Base-by-base conservation (phyloP, 805 yeast species). In the Candida tibetensis region DNA sequence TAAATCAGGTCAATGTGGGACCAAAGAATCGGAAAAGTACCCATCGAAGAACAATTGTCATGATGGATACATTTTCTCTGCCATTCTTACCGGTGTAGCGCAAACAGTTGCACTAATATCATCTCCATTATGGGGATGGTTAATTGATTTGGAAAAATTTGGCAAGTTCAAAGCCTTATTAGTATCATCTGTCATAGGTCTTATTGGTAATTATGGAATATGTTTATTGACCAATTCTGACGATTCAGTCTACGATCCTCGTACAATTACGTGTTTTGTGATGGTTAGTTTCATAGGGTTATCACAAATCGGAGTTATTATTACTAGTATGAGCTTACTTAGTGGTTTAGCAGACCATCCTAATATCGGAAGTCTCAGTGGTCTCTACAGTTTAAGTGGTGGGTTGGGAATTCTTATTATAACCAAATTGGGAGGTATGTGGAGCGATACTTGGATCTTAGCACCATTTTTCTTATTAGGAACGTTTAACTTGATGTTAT, bases 51-150 rank as follows among this genome's bases (percentile, higher is more conserved):
- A 53, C 15, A 62, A 59, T 17, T 82, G 89, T 50, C 71, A 73
- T 35, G 82, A 80, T 28, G 87, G 85, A 0, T 81, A 78, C 46
- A 66, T 80, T 6, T 71, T 74, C 41, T 76, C 87, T 13, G 85
- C 88, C 1, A 79, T 83, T 30, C 59, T 83, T 21, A 75, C 85
- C 0, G 91, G 91, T 6, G 72, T 81, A n/a, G 68, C 79, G 3
- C 82, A 82, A 46, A 64, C 78, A 0, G 65, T 72, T 17, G 74
- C 82, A 1, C 60, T 83, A 17, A n/a, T 78, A 0, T 64, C 74
- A 30, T 81, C 89, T 0, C 90, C 89, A 10, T 17, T 79, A 2
- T 76, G 80, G 70, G 90, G 89, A 2, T 51, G 67, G 34, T 48
- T 76, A n/a, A 69, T 78, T 16, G 87, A 81, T 53, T 44, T 47